These are phyloP conservation scores for Polychaeton citri DNA, from an alignment of 2,329 filamentous ascomycete genomes.

Conservation along the genomic window DNA sequence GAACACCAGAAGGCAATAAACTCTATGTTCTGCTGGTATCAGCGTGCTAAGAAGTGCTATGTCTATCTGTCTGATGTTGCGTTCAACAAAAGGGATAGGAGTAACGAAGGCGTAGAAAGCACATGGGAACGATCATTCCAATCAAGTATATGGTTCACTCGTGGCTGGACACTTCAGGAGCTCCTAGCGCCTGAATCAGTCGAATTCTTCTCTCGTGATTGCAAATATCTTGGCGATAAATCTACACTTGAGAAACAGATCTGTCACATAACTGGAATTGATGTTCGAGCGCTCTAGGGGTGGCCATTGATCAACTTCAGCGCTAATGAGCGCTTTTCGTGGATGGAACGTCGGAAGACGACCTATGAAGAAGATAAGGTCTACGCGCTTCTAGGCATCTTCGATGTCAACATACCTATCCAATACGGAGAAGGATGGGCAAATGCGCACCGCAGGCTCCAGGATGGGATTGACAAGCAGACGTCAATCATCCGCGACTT, in stretches of 20 bases:
- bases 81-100: not conserved
- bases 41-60: not conserved
- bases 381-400: slow-evolving; percentile 33
- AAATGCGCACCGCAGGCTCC: slow-evolving; percentile 11
- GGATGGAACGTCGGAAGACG: slow-evolving; percentile 4
- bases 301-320: not conserved
- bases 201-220: slow-evolving; percentile 7
- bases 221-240: slow-evolving; percentile 7
- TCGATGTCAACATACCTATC: slow-evolving; percentile 30
- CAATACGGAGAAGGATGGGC: slow-evolving; percentile 25
- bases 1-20: slow-evolving; percentile 4
- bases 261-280: slow-evolving; percentile 19
- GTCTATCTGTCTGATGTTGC: not conserved
- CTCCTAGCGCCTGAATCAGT: slow-evolving; percentile 11
- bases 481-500: slow-evolving; percentile 4
- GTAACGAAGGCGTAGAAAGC: not conserved
- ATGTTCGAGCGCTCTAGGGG: slow-evolving; percentile 8
- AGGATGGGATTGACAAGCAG: slow-evolving; percentile 11
- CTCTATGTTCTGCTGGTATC: not conserved
- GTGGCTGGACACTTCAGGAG: slow-evolving; percentile 5
- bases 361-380: slow-evolving; percentile 26
- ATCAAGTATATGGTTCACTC: not conserved
- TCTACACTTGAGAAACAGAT: slow-evolving; percentile 9
- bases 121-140: not conserved
- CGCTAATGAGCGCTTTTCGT: slow-evolving; percentile 5